Conservation (phyloP, 306 rosid species). For the Quercus wislizeni region DNA sequence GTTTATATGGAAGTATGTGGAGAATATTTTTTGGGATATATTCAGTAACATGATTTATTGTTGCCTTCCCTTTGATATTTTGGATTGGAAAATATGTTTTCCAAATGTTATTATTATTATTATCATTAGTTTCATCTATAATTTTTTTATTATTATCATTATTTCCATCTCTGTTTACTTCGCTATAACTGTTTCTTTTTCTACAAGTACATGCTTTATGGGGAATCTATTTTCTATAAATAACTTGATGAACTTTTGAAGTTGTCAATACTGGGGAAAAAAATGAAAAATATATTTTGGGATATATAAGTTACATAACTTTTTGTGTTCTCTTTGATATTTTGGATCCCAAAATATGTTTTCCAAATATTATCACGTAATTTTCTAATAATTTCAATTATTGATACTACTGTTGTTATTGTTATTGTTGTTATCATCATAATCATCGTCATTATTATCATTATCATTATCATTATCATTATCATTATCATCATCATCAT, state of each 20-base stretch:
- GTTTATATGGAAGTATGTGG: background rate
- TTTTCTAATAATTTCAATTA: background rate
- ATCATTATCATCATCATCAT: background rate
- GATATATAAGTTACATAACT: background rate
- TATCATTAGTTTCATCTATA: background rate
- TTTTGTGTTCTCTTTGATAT: background rate
- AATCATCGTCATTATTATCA: background rate
- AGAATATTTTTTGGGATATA: background rate
- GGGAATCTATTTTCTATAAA: background rate
- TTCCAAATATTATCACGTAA: background rate
- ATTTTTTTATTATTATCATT: background rate
- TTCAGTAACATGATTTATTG: background rate
- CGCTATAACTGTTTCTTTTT: background rate
- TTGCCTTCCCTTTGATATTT: background rate
- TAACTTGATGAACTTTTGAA: background rate
- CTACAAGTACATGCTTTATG: background rate
- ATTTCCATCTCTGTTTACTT: background rate
- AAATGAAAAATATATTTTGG: background rate
- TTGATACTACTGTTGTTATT: background rate
- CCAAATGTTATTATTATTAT: background rate
- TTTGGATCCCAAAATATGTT: background rate
- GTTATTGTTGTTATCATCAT: background rate
- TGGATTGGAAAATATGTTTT: background rate
- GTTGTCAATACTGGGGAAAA: background rate
- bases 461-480: background rate